Conservation (phyloP, 208 protist species). For the Acanthamoeba lugdunensis region DNA sequence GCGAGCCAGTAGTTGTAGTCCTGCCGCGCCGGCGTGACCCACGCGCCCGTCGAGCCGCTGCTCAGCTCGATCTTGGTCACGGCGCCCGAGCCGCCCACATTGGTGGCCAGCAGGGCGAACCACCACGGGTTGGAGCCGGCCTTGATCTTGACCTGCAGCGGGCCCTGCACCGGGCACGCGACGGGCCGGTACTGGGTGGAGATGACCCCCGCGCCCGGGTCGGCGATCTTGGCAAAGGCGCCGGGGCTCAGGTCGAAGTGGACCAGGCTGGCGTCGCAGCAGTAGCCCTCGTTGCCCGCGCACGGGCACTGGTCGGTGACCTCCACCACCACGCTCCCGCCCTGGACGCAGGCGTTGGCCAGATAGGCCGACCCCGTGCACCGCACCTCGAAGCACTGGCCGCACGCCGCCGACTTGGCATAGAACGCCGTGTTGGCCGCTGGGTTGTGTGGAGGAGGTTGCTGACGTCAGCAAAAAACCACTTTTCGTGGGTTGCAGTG, state of each 20-base stretch:
- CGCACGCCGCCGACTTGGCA: conserved; percentile 5
- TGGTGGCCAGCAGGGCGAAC: conserved; percentile 54
- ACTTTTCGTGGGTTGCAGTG: too few species aligned
- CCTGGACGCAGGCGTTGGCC: conserved; percentile 20
- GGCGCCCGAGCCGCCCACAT: conserved; percentile 44
- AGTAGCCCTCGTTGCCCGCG: conserved; percentile 53
- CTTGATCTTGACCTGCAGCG: conserved; percentile 40
- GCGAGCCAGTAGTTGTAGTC: conserved; percentile 69
- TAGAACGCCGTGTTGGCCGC: conserved; percentile 54
- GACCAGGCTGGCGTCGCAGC: conserved; percentile 4
- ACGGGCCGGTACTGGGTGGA: conserved; percentile 38
- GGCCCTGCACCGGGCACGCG: conserved; percentile 34
- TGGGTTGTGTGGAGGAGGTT: neutral
- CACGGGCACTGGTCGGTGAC: conserved; percentile 66
- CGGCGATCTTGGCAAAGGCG: conserved; percentile 63
- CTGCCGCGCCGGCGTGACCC: neutral
- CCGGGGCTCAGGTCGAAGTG: conserved; percentile 61
- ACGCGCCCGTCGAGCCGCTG: neutral
- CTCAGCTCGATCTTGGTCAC: conserved; percentile 53
- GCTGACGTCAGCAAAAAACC: neutral
- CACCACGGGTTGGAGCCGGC: conserved; percentile 38
- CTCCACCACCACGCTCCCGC: neutral
- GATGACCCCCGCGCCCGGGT: conserved; percentile 17
- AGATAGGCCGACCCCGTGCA: conserved; percentile 22
- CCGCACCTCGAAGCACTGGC: conserved; percentile 52